Evolutionary conservation across 2,329 filamentous ascomycete species (phyloP).

Genomic region (Stagonosporopsis rhizophila): DNA sequence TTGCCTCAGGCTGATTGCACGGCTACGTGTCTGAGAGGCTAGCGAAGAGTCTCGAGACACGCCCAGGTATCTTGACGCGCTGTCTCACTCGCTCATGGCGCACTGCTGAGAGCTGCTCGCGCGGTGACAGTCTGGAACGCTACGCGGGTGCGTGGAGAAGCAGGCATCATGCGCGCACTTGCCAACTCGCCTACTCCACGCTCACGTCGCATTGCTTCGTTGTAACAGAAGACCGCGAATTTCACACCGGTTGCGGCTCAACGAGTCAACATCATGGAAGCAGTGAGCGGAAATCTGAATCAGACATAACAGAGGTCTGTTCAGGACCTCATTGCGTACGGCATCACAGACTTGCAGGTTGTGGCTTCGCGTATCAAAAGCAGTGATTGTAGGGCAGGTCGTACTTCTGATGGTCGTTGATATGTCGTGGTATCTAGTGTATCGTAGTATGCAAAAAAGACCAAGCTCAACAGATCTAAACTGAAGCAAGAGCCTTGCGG

Average conservation of each 20-base stretch:
- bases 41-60: neutral
- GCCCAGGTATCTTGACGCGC: neutral
- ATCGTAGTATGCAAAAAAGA: slow-evolving; percentile 27
- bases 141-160: neutral
- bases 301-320: neutral
- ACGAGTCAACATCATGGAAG: neutral
- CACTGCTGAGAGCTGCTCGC: neutral
- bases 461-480: slow-evolving; percentile 3
- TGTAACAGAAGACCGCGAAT: neutral
- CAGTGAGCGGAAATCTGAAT: neutral
- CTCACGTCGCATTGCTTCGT: neutral
- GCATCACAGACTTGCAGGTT: neutral
- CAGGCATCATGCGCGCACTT: neutral
- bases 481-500: slow-evolving; percentile 66
- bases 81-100: neutral
- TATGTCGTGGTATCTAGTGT: slow-evolving; percentile 45
- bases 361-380: neutral
- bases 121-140: slow-evolving; percentile 6
- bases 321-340: neutral
- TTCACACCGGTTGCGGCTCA: neutral
- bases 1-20: slow-evolving; percentile 1
- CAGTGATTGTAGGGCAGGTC: slow-evolving; percentile 16
- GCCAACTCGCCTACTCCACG: neutral
- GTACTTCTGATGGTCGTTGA: slow-evolving; percentile 34
- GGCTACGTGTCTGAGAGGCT: neutral